These are phyloP conservation scores for Mycosphaerella sp. DNA, from an alignment of 2,329 filamentous ascomycete genomes.

Conservation along the genomic window DNA sequence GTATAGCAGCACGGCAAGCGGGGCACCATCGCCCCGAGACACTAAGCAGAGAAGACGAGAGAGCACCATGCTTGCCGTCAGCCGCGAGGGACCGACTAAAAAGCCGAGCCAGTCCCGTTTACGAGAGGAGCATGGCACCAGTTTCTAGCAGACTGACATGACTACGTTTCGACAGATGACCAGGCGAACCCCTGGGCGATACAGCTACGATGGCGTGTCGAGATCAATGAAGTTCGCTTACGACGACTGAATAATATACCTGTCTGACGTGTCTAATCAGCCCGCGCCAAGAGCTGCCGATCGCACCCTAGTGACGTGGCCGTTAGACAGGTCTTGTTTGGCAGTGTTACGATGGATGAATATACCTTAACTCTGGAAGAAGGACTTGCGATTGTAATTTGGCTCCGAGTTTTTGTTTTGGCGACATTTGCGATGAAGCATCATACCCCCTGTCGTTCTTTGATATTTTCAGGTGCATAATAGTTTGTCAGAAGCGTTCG, in stretches of 20 bases:
- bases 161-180: slow-evolving; percentile 12
- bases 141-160: slow-evolving; percentile 21
- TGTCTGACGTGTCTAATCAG: not conserved
- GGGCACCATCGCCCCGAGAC: slow-evolving; percentile 19
- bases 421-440: slow-evolving; percentile 13
- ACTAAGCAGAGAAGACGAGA: slow-evolving; percentile 27
- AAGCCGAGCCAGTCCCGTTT: slow-evolving; percentile 34
- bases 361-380: not conserved
- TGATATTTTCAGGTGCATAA: not conserved
- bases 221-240: slow-evolving; percentile 1
- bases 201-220: slow-evolving; percentile 6
- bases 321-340: not conserved
- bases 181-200: slow-evolving; percentile 11
- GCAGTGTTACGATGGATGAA: not conserved
- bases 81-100: slow-evolving; percentile 21
- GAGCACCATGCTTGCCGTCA: slow-evolving; percentile 29
- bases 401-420: slow-evolving; percentile 3
- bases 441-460: slow-evolving; percentile 21
- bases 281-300: not conserved
- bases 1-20: slow-evolving; percentile 19
- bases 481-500: slow-evolving; percentile 11
- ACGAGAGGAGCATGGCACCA: slow-evolving; percentile 30
- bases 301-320: not conserved
- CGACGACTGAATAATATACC: not conserved
- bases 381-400: not conserved